Percentiles rank a stretch among this genome's conserved stretches.
Evolutionary conservation across 2,329 filamentous ascomycete species (phyloP).

Genomic region (Aspergillus pseudoglaucus): DNA sequence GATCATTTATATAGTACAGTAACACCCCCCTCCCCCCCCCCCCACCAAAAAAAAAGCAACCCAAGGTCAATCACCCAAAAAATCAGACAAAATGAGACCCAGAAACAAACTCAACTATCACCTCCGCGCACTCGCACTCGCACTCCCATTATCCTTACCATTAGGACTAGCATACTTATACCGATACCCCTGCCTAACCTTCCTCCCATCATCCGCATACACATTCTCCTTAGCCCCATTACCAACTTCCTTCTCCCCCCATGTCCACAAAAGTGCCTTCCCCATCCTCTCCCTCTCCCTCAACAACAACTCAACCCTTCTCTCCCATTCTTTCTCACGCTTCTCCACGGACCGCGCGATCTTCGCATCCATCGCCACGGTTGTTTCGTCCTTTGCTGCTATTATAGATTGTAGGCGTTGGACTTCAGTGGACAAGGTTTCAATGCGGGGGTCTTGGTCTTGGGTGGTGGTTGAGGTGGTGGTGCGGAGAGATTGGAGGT

Average conservation of each 20-base stretch:
- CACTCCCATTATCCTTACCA: slow-evolving; percentile 4
- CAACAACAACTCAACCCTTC: slow-evolving; percentile 34
- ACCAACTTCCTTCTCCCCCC: slow-evolving; percentile 37
- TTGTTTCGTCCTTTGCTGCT: slow-evolving; percentile 35
- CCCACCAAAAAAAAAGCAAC: no score
- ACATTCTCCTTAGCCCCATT: slow-evolving; percentile 15
- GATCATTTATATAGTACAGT: no score
- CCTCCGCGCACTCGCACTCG: not conserved
- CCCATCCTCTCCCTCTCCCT: slow-evolving; percentile 36
- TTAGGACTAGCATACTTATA: slow-evolving; percentile 29
- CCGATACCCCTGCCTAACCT: slow-evolving; percentile 26
- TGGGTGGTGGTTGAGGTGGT: slow-evolving; percentile 3
- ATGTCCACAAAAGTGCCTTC: slow-evolving; percentile 33
- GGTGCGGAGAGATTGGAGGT: slow-evolving; percentile 24
- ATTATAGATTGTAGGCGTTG: slow-evolving; percentile 29
- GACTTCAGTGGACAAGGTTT: slow-evolving; percentile 26
- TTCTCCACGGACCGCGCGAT: slow-evolving; percentile 36
- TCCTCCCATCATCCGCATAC: slow-evolving; percentile 15
- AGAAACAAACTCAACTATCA: slow-evolving; percentile 6
- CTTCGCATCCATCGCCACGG: slow-evolving; percentile 32
- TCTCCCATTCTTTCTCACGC: slow-evolving; percentile 39
- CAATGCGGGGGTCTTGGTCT: slow-evolving; percentile 19
- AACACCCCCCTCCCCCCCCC: no score
- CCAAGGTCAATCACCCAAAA: no score
- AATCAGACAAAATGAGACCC: not conserved